Conservation (phyloP, 2,329 filamentous ascomycete species). For the Aspergillus luchuensis region DNA sequence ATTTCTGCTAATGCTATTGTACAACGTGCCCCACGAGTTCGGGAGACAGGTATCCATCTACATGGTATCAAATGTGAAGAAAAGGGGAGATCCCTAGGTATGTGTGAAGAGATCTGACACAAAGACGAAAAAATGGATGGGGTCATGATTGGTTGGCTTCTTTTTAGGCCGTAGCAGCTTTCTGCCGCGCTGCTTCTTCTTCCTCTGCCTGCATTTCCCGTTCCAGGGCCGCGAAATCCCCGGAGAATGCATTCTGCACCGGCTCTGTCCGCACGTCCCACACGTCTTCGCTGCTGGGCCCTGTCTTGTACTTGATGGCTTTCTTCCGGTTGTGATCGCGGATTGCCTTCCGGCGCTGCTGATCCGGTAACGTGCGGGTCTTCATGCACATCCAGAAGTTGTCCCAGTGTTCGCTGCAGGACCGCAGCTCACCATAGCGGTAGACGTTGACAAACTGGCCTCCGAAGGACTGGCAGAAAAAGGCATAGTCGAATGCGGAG, state of each 20-base stretch:
- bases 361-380: slow-evolving; percentile 63
- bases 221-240: slow-evolving; percentile 47
- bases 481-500: slow-evolving; percentile 86
- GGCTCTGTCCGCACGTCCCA: slow-evolving; percentile 74
- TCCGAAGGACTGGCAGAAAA: slow-evolving; percentile 88
- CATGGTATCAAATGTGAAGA: background rate
- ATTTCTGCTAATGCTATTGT: slow-evolving; percentile 4
- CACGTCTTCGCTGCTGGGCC: slow-evolving; percentile 82
- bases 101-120: background rate
- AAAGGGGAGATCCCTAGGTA: background rate
- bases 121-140: background rate
- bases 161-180: slow-evolving; percentile 4
- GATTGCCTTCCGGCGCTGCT: slow-evolving; percentile 62
- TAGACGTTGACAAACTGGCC: slow-evolving; percentile 93
- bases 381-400: slow-evolving; percentile 99
- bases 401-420: slow-evolving; percentile 82
- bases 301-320: slow-evolving; percentile 65
- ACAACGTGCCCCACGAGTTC: background rate
- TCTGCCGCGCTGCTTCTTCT: slow-evolving; percentile 36
- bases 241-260: slow-evolving; percentile 55
- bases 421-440: slow-evolving; percentile 74
- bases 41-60: slow-evolving; percentile 9
- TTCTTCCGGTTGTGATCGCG: slow-evolving; percentile 69
- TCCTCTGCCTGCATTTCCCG: slow-evolving; percentile 46
- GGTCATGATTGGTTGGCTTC: background rate